Base-by-base conservation (phyloP, 179 eudicot species). In the Sideroxylon spinosum region DNA sequence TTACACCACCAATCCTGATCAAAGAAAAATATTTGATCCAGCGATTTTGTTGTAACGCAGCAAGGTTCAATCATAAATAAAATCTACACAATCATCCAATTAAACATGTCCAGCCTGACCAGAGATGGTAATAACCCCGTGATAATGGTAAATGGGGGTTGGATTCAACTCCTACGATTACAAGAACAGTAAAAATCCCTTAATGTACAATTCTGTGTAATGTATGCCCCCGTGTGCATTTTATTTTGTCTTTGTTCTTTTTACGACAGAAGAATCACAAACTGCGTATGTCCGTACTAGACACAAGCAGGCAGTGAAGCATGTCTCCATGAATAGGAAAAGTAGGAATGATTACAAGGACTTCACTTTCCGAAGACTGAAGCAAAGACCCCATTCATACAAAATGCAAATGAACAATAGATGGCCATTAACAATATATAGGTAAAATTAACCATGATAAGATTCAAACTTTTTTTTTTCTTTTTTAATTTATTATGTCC, bases 1-100 rank as follows among this genome's bases (percentile, higher is more conserved):
- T 95, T 64, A 86, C 89, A 70, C 93, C 88, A 68, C 94, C 97
- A 82, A 94, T 86, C 85, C 98, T 94, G 87, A 75, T 75, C 44
- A 86, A 82, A 73, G 46, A 79, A 70, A 73, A 13, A 70, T n/a
- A n/a, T 79, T 56, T 32, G 7, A 50, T 53, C 70, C 28, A 73
- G 78, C 68, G 78, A 76, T 50, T 71, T 59, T 29, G 46, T 53
- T 11, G 20, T 9, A 59, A 23, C 49, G 26, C 57, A 25, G 62
- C 12, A 71, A 52, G 17, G 26, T 26, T 53, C 20, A 53, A 53
- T 53, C 53, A 23, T 22, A 57, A 49, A 50, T 13, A 13, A 71
- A 0, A 70, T 0, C 16, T 29, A 71, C 23, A 71, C n/a, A 10
- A 13, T 55, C 23, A 6, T 11, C 3, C 17, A 68, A 46, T 55